Evolutionary conservation across 768 basidiomycete species (phyloP), one percentile per base, ranked within the genome.

Genomic region (Kwoniella dendrophila): DNA sequence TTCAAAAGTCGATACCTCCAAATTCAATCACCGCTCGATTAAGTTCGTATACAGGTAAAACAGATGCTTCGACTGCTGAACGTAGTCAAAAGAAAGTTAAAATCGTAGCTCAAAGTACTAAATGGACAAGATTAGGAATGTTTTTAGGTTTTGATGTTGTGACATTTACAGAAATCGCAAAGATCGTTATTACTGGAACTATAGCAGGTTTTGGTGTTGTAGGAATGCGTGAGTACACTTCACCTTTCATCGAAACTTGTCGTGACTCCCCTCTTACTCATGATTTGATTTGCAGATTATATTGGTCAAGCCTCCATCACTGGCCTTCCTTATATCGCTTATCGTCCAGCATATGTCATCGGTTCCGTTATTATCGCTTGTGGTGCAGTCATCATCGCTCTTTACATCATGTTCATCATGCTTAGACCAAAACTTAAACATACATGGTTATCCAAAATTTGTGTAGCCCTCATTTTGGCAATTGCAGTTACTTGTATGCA

Each of bases 371-470:
- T 80, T 38, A 78, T 80, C 56, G 79, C 79, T 26, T 74, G 69
- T 57, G 70, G 65, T 18, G 77, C 79, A 1, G 76, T 79, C 30
- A 56, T 71, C 58, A 64, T 72, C 27, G 79, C 73, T 4, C 72
- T 80, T 2, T 80, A 79, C 63, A 77, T 78, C 70, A 74, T 80
- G 76, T 80, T 80, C 70, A 70, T 80, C 68, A 76, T 80, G 69
- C 68, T 80, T 26, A 69, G 78, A 30, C 79, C 79, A 2, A 80
- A 80, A 62, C 71, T 80, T 53, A 72, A 74, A 57, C 79, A 80
- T 47, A 75, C 68, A 12, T 77, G 71, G 69, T n/a, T 68, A 3
- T 70, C 73, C 53, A 78, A 76, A 55, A 57, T 76, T 12, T 63
- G 51, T 30, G 74, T 78, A 6, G 77, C 78, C 18, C 47, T 70